Base-by-base conservation (phyloP, 352 stramenopile species). In the Pseudoperonospora humuli region DNA sequence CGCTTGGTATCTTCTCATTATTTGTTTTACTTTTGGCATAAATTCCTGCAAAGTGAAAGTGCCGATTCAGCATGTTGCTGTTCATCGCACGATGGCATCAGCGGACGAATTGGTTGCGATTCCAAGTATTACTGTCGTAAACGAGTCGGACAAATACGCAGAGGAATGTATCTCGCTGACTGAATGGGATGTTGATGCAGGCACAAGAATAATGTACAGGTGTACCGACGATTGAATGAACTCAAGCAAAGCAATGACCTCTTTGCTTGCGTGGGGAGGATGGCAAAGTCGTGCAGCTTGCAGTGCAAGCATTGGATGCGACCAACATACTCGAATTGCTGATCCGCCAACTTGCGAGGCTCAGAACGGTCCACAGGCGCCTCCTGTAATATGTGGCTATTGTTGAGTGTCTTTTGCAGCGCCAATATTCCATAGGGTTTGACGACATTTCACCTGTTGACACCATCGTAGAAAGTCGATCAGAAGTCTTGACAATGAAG, bases 151-250 rank as follows among this genome's bases (percentile, higher is more conserved):
- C 0, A 42, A 36, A 18, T 50, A 19, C 5, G 29, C 28, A 9
- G 21, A 49, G 15, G 41, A 49, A 36, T 41, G 31, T 11, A 28
- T 10, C 1, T 27, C 31, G 26, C 26, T 42, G 5, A 19, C 3
- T 3, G 45, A 54, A 3, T 54, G 46, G 46, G 7, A 5, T 11
- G 29, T 38, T 26, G 23, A n/a, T 13, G 15, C 13, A 51, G 52
- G 35, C 39, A 48, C 50, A 64, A 64, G 27, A 68, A 64, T 9
- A 64, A 58, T 45, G 43, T 64, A 19, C 19, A 64, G 28, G 35
- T 64, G 10, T 68, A 64, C 32, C 40, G 58, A 44, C 31, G 29
- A 50, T 48, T 65, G 42, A 38, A 8, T 2, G 40, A 39, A 35
- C 2, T 19, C 7, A 17, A 54, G 6, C n/a, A 61, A 11, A 8